phyloP scores from a whole-genome alignment of 2,329 filamentous ascomycete genomes.

The Microsporum ferrugineum region DNA sequence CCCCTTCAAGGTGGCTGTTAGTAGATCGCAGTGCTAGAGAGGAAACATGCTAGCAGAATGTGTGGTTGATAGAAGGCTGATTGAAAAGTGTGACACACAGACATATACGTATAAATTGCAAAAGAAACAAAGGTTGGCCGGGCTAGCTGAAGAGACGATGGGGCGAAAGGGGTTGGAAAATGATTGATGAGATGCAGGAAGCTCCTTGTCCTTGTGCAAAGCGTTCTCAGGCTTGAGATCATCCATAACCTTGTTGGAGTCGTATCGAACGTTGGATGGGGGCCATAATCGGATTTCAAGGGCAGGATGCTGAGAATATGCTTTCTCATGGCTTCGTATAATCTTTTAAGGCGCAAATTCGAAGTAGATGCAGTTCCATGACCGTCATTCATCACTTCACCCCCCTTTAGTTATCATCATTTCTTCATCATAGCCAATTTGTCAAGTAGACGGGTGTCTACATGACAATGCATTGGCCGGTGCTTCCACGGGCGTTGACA shows the following conservation, averaged over 20 bases:
- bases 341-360: background rate
- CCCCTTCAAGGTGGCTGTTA: background rate
- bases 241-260: background rate
- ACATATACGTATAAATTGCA: background rate
- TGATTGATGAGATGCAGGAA: background rate
- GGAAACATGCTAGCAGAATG: background rate
- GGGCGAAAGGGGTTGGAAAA: background rate
- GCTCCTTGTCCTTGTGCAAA: background rate
- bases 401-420: background rate
- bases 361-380: background rate
- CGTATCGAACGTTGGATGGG: background rate
- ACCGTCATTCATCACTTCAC: background rate
- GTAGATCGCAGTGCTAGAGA: background rate
- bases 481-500: conserved; percentile 9
- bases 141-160: background rate
- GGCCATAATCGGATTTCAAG: background rate
- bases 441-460: conserved; percentile 12
- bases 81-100: background rate
- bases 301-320: background rate
- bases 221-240: background rate
- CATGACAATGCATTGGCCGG: conserved; percentile 15
- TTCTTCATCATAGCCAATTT: background rate
- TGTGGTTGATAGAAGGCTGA: background rate
- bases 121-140: background rate
- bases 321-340: background rate